Percentiles rank a stretch among this genome's conserved stretches.
Conservation (phyloP, 805 yeast species). For the Suhomyces faveliae region DNA sequence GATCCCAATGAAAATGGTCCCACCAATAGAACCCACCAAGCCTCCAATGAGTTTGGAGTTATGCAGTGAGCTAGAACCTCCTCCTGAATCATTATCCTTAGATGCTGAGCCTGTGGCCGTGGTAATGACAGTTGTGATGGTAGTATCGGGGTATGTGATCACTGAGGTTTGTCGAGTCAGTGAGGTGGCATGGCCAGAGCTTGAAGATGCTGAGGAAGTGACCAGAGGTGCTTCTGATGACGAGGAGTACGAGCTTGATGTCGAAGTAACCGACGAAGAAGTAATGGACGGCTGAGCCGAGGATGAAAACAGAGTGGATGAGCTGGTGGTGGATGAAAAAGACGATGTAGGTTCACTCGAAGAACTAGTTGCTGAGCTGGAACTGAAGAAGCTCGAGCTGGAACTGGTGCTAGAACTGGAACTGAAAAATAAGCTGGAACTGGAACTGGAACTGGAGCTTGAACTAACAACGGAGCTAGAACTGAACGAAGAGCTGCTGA, state of each 20-base stretch:
- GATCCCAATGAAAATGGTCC: constrained; percentile 39
- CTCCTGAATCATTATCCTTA: constrained; percentile 9
- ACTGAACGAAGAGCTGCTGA: constrained; percentile 4
- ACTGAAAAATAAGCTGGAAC: constrained; percentile 4
- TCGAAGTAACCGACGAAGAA: not conserved
- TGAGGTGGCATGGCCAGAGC: constrained; percentile 11
- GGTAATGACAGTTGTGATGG: constrained; percentile 40
- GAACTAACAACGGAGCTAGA: not conserved
- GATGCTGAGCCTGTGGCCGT: constrained; percentile 28
- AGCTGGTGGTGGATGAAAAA: constrained; percentile 5
- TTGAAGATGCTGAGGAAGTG: constrained; percentile 5
- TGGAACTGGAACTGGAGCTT: not conserved
- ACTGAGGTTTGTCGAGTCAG: constrained; percentile 19
- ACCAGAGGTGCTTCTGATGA: constrained; percentile 3
- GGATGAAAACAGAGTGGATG: constrained; percentile 7
- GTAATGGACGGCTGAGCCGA: constrained; percentile 3
- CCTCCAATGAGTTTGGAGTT: constrained; percentile 44
- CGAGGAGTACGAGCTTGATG: not conserved
- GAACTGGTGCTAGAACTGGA: constrained; percentile 1
- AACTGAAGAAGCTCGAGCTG: constrained; percentile 1
- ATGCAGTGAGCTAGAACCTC: constrained; percentile 16
- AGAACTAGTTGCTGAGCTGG: not conserved
- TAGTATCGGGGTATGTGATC: constrained; percentile 29
- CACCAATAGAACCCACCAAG: constrained; percentile 47
- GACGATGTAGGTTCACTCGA: constrained; percentile 5